These are phyloP conservation scores for Tephrocybe sp. DNA, from an alignment of 768 basidiomycete genomes.

Conservation along the genomic window DNA sequence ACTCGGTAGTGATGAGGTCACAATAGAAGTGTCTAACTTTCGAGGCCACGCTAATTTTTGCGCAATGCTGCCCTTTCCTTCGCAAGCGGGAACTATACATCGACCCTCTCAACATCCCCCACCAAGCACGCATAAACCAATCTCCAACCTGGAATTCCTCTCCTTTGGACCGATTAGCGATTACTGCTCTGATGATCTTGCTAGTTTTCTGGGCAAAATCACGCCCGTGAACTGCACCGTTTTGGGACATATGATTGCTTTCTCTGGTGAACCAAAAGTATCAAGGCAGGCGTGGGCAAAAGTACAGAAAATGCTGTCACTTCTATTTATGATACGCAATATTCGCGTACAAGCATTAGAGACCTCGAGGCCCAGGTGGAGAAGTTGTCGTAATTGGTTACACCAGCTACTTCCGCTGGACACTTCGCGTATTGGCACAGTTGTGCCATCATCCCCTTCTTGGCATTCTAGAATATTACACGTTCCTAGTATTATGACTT, in stretches of 20 bases:
- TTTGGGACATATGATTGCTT: neutral
- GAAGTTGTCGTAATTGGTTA: no score
- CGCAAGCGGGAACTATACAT: neutral
- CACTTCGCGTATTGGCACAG: no score
- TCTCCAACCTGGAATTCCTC: conserved; percentile 1
- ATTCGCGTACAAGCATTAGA: neutral
- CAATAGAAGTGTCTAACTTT: conserved; percentile 3
- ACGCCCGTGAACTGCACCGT: neutral
- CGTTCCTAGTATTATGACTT: no score
- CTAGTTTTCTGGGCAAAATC: neutral
- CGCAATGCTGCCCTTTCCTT: conserved; percentile 2
- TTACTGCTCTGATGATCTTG: conserved; percentile 5
- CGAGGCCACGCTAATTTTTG: neutral
- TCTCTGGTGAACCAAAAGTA: neutral
- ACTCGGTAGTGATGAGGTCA: neutral
- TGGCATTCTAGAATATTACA: no score
- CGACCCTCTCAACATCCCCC: conserved; percentile 1
- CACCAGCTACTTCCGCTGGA: no score
- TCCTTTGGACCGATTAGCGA: neutral
- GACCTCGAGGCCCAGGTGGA: no score
- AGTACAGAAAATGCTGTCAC: neutral
- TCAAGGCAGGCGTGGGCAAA: neutral
- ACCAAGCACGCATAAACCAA: neutral
- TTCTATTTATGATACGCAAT: neutral
- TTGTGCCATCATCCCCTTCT: no score